Conservation (phyloP, 352 stramenopile species). For the Discostella stelligera region DNA sequence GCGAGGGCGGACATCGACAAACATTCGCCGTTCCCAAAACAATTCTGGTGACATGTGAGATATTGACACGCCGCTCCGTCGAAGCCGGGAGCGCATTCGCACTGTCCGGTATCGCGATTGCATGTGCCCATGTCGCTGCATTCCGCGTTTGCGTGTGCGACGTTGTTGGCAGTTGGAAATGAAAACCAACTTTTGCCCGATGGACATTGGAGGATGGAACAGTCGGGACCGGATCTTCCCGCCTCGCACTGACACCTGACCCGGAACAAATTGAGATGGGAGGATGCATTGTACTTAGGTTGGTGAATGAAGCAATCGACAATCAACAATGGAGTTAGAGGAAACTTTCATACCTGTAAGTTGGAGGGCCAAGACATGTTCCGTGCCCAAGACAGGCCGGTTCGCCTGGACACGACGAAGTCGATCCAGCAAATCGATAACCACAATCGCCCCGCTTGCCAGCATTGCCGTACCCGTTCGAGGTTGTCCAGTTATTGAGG, state of each 20-base stretch:
- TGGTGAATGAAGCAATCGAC: too few species aligned
- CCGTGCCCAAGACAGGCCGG: conserved; percentile 72
- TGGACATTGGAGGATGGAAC: conserved; percentile 85
- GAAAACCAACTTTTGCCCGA: conserved; percentile 77
- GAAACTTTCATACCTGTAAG: conserved; percentile 33
- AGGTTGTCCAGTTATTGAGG: conserved; percentile 85
- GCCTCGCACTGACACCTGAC: conserved; percentile 80
- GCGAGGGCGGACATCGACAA: conserved; percentile 53
- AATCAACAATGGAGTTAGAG: too few species aligned
- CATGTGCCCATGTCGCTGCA: conserved; percentile 87
- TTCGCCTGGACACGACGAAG: conserved; percentile 70
- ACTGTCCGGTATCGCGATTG: conserved; percentile 83
- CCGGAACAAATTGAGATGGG: too few species aligned
- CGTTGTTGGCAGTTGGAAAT: conserved; percentile 61
- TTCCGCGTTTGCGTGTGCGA: conserved; percentile 81
- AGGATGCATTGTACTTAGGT: too few species aligned
- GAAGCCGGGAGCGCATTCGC: conserved; percentile 86
- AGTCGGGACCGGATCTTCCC: conserved; percentile 87
- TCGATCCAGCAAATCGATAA: conserved; percentile 52
- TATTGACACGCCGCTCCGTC: conserved; percentile 86
- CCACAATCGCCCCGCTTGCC: conserved; percentile 90
- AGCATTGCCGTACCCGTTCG: conserved; percentile 85
- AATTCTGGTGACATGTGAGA: conserved; percentile 59
- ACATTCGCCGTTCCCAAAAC: conserved; percentile 64
- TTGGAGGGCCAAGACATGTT: conserved; percentile 62